A percentile compares a stretch with the other conserved stretches of the same genome.
phyloP scores from a whole-genome alignment of 1,284 basidiomycete genomes.

The Pyrrhoderma lamaoense region DNA sequence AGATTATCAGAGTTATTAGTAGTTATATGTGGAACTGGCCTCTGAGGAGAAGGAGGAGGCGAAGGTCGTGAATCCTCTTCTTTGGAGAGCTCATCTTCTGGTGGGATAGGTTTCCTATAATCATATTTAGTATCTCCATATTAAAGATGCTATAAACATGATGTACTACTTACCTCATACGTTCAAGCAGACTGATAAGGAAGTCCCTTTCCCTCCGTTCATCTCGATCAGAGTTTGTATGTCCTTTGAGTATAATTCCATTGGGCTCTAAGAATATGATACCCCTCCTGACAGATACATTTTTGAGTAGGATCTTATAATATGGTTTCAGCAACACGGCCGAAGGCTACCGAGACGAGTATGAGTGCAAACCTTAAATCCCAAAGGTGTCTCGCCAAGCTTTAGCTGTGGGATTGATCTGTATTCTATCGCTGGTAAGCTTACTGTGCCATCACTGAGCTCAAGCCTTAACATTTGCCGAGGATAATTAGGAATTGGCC shows the following conservation, averaged over 20 bases:
- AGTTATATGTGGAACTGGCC: constrained; percentile 4
- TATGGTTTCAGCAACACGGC: not conserved
- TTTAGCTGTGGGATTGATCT: constrained; percentile 48
- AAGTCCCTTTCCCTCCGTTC: constrained; percentile 45
- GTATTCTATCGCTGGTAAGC: constrained; percentile 64
- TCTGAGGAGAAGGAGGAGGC: constrained; percentile 11
- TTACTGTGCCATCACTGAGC: constrained; percentile 57
- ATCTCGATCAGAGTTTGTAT: constrained; percentile 53
- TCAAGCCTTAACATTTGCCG: constrained; percentile 61
- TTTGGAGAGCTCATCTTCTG: constrained; percentile 3
- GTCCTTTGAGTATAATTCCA: constrained; percentile 50
- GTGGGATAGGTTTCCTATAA: constrained; percentile 11
- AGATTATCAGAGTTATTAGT: constrained; percentile 1
- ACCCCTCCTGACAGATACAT: constrained; percentile 54
- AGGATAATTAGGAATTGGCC: constrained; percentile 66
- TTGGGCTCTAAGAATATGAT: constrained; percentile 62
- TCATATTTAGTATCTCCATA: constrained; percentile 4
- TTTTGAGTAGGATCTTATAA: constrained; percentile 54
- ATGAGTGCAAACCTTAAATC: constrained; percentile 53
- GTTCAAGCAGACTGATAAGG: constrained; percentile 42
- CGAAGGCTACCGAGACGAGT: too few relatives aligned
- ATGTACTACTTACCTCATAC: constrained; percentile 47
- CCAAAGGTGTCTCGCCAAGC: constrained; percentile 60
- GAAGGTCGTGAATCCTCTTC: constrained; percentile 1
- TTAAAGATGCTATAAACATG: not conserved